Percentiles rank a stretch among this genome's conserved stretches.
Evolutionary conservation across 371 early-diverging fungal genomes (phyloP).

Genomic region (Coemansia sp.): DNA sequence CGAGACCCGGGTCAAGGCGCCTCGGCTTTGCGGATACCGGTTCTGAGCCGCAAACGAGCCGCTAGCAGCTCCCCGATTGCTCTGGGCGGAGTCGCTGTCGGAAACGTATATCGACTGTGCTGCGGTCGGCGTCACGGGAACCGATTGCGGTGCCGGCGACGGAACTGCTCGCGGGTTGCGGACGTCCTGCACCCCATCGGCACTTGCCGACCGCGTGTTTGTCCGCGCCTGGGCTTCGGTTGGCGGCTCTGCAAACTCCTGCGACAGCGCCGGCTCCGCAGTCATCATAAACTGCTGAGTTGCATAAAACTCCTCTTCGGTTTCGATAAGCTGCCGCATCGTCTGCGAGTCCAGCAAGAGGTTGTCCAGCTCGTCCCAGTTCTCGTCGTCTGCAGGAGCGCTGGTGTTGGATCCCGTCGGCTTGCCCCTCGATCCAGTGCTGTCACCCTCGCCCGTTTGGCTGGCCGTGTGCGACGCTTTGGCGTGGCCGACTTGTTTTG

Average conservation of each 20-base stretch:
- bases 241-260: constrained; percentile 25
- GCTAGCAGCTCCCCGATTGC: constrained; percentile 1
- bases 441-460: not conserved
- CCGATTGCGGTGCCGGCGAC: constrained; percentile 23
- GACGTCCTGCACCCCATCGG: constrained; percentile 3
- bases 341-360: constrained; percentile 46
- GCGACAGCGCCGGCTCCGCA: constrained; percentile 19
- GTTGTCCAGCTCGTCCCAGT: constrained; percentile 27
- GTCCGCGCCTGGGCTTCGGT: not conserved
- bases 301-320: constrained; percentile 47
- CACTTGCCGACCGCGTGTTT: constrained; percentile 9
- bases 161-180: constrained; percentile 10
- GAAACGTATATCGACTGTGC: constrained; percentile 15
- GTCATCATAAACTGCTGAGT: constrained; percentile 34
- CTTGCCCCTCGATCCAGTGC: constrained; percentile 1
- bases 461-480: not conserved
- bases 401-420: not conserved
- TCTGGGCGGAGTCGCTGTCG: constrained; percentile 17
- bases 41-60: constrained; percentile 5
- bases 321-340: constrained; percentile 44
- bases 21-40: constrained; percentile 5
- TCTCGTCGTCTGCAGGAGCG: not conserved
- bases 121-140: constrained; percentile 29
- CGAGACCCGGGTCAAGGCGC: not conserved
- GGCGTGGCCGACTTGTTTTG: not conserved